Conservation (phyloP, 495 filamentous ascomycete genomes). For the Filosporella fistucella region DNA sequence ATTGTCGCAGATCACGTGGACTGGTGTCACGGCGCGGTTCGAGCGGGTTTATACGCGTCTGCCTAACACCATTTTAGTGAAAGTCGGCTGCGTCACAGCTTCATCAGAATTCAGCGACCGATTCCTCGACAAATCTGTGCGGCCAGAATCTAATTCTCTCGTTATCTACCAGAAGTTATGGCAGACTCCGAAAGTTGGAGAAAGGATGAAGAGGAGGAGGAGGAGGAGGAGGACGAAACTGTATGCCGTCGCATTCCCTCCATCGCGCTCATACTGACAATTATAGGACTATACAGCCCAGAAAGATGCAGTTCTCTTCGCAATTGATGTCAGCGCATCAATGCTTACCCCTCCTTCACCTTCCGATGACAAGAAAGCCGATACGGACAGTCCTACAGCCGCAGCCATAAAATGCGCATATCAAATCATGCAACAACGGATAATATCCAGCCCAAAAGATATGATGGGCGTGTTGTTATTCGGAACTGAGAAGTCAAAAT, state of each 20-base stretch:
- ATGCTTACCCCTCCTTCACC: constrained; percentile 72
- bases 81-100: no score
- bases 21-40: not conserved
- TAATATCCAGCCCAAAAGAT: constrained; percentile 92
- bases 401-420: constrained; percentile 95
- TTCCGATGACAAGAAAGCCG: constrained; percentile 64
- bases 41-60: constrained; percentile 7
- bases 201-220: constrained; percentile 36
- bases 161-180: constrained; percentile 12
- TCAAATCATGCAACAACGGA: constrained; percentile 92
- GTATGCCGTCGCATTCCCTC: constrained; percentile 46
- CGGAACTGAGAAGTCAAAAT: constrained; percentile 82
- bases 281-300: constrained; percentile 78
- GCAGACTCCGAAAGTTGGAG: constrained; percentile 15
- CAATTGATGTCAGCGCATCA: constrained; percentile 87
- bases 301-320: constrained; percentile 96
- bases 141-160: no score
- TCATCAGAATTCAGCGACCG: not conserved
- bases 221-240: constrained; percentile 69
- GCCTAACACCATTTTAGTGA: no score
- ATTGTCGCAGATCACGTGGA: not conserved
- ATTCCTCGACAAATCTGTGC: no score
- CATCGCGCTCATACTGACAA: constrained; percentile 3
- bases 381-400: constrained; percentile 63
- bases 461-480: constrained; percentile 98